Evolutionary conservation across 257 asterid genomes (phyloP), one percentile per base, ranked within the genome.

Genomic region (Solanum okadae): DNA sequence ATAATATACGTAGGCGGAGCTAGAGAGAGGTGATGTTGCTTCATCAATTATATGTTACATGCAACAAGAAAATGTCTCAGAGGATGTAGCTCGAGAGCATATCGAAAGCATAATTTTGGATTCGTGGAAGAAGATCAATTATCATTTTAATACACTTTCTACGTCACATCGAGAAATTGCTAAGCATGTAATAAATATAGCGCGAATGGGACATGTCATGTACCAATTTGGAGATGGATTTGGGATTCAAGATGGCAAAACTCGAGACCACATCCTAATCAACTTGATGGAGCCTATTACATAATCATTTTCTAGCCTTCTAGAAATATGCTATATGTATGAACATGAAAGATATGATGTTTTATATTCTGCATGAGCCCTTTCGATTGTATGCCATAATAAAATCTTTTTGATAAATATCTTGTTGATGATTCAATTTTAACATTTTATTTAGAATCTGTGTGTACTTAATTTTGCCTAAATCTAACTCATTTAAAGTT

Each of bases 1-100:
- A 77, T 8, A 5, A 9, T 31, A 68, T 27, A 27, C 13, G 25
- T 49, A 94, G 98, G 95, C 92, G 25, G 98, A 94, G 83, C 33
- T 90, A 77, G 96, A 90, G 89, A 90, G 97, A 88, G 97, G 97
- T 5, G 95, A 95, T 68, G 95, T 93, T 3, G 92, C 96, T 37
- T 93, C 95, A 4, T 94, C 98, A 34, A 93, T 95, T 56, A 37
- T 87, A 8, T 95, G 98, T 70, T 89, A 92, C 92, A 93, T 94
- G 98, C 86, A 92, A 85, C 94, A 95, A 67, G 90, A 91, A 27
- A 90, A 89, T 40, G 95, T 86, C 1, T 63, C 92, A 0, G 94
- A 93, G 31, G 91, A 86, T 44, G 90, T 86, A 86, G 93, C 92
- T 13, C 90, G 95, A 29, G 92, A 49, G 22, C 93, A 93, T 71